These are phyloP conservation scores for Aspergillus ochraceus DNA, from an alignment of 2,329 filamentous ascomycete species.

Conservation along the genomic window DNA sequence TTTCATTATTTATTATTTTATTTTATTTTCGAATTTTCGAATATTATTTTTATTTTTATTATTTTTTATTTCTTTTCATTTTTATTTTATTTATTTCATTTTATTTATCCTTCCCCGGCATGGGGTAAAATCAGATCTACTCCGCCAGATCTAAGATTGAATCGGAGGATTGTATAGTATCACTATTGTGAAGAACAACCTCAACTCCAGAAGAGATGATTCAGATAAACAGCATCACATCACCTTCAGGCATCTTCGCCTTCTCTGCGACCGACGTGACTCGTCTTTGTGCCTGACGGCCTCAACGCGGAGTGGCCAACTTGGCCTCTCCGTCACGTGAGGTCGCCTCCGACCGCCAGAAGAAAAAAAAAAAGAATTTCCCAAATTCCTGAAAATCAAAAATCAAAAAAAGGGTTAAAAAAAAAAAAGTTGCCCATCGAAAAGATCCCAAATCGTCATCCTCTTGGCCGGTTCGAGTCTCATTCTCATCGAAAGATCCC, in stretches of 20 bases:
- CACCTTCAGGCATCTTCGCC: too few relatives aligned
- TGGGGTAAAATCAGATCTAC: too few relatives aligned
- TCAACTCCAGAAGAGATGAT: too few relatives aligned
- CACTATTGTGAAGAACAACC: too few relatives aligned
- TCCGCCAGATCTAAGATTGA: too few relatives aligned
- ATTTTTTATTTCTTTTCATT: not conserved
- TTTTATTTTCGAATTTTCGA: slow-evolving; percentile 13
- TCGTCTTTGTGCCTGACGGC: slow-evolving; percentile 2
- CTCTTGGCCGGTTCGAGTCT: slow-evolving; percentile 1
- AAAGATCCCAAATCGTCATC: slow-evolving; percentile 18
- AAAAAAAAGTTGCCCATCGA: slow-evolving; percentile 20
- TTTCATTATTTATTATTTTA: slow-evolving; percentile 15
- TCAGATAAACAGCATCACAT: too few relatives aligned
- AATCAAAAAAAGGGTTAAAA: slow-evolving; percentile 19
- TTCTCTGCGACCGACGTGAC: not conserved
- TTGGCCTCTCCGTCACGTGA: slow-evolving; percentile 18
- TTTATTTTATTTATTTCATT: slow-evolving; percentile 11
- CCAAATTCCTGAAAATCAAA: slow-evolving; percentile 17
- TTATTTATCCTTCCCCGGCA: not conserved
- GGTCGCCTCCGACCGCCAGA: not conserved
- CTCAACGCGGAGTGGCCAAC: slow-evolving; percentile 15
- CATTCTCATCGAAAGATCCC: not conserved
- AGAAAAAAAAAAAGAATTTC: slow-evolving; percentile 16
- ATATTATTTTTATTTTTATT: slow-evolving; percentile 20
- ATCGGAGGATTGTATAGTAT: too few relatives aligned